These are phyloP conservation scores for Pleurotus eryngii DNA, from an alignment of 768 basidiomycete species.

Conservation along the genomic window DNA sequence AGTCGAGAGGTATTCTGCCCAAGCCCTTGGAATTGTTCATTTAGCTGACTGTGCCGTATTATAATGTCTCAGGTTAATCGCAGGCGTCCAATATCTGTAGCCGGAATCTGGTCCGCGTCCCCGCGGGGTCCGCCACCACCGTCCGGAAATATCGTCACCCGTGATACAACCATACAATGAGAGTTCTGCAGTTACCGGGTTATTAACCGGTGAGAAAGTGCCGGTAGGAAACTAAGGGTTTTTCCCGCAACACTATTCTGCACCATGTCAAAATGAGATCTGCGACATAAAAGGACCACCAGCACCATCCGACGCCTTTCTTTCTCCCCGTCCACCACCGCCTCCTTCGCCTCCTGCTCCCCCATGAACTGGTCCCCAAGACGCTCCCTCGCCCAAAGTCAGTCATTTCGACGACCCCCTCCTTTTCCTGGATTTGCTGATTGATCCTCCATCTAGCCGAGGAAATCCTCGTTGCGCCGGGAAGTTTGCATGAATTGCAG, in stretches of 20 bases:
- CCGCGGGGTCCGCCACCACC: background rate
- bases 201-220: too few relatives aligned
- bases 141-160: constrained; percentile 5
- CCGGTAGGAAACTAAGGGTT: too few relatives aligned
- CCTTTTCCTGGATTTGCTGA: constrained; percentile 3
- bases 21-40: too few relatives aligned
- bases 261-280: constrained; percentile 8
- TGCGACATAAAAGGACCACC: constrained; percentile 6
- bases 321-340: background rate
- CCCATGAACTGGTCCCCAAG: constrained; percentile 25
- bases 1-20: too few relatives aligned
- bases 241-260: too few relatives aligned
- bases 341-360: constrained; percentile 13
- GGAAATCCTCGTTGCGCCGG: constrained; percentile 35
- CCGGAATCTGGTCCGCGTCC: background rate
- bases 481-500: constrained; percentile 40
- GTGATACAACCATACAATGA: background rate
- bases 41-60: too few relatives aligned
- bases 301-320: background rate
- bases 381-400: constrained; percentile 27
- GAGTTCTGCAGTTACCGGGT: too few relatives aligned
- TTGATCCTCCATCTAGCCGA: constrained; percentile 22
- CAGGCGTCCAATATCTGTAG: background rate
- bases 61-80: background rate
- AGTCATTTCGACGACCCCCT: background rate